Evolutionary conservation across 2,329 filamentous ascomycete species (phyloP), one percentile per base, ranked within the genome.

Genomic region (Scedosporium boydii): DNA sequence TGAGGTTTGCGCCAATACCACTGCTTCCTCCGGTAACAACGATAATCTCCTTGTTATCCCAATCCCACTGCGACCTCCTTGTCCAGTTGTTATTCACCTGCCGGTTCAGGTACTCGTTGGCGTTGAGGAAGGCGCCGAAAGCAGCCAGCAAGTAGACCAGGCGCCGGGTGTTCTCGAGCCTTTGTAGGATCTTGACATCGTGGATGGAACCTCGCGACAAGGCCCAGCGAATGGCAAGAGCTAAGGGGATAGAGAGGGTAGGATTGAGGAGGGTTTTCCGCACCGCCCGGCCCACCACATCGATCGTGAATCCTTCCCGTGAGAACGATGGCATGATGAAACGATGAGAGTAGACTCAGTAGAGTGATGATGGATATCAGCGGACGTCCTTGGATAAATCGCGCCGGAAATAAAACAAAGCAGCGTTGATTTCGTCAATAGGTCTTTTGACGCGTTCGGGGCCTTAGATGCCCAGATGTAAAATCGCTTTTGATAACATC

Each of bases 291-390:
- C 55, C 62, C 18, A 69, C 61, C 3, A 65, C 65, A 56, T 71
- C 69, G 23, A 70, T 56, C 14, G 67, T 70, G 48, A 70, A 63
- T n/a, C 69, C 69, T 61, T 70, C 79, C 77, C 16, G 78, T 79
- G 0, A 75, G 81, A 3, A 78, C 78, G 0, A 69, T 80, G 10
- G 79, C 78, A 0, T 82, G 81, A 57, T 77, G 79, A 0, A 38
- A 10, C 29, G 29, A 29, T 6, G 27, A 29, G 27, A 29, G 29
- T 10, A 10, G 29, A 34, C 2, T 9, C 3, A 29, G 29, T 10
- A 10, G 29, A 34, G 9, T 9, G 6, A 34, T 34, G 29, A 34
- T 34, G 29, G 29, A 6, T 34, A 34, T 9, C 9, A 34, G 29
- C 6, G 3, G 4, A 29, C 6, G 29, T 34, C 29, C 6, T 34